phyloP scores from a whole-genome alignment of 2,329 filamentous ascomycete genomes.

The Claviceps quebecensis region DNA sequence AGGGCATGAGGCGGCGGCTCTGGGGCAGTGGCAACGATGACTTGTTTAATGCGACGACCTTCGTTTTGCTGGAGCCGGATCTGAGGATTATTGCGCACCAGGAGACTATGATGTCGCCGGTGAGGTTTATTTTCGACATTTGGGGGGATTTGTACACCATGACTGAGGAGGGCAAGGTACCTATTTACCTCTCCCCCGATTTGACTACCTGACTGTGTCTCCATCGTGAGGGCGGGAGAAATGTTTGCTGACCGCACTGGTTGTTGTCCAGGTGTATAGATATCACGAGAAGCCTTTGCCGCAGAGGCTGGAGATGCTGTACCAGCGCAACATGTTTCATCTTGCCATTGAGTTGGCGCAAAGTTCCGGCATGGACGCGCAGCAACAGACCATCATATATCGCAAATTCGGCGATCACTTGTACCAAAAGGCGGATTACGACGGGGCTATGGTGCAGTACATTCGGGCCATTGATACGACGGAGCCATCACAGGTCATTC shows the following conservation, averaged over 20 bases:
- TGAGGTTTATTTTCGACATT: constrained; percentile 67
- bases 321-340: constrained; percentile 84
- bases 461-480: constrained; percentile 91
- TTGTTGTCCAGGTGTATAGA: constrained; percentile 50
- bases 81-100: constrained; percentile 81
- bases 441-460: constrained; percentile 98
- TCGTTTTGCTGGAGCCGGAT: constrained; percentile 84
- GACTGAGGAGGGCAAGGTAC: constrained; percentile 79
- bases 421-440: constrained; percentile 90
- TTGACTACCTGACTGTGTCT: not conserved
- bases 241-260: not conserved
- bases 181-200: not conserved
- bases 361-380: constrained; percentile 64
- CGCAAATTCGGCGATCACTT: constrained; percentile 87
- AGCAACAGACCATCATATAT: constrained; percentile 84
- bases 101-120: constrained; percentile 67
- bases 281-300: constrained; percentile 86
- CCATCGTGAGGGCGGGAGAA: not conserved
- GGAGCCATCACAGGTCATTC: constrained; percentile 88
- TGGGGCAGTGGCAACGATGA: constrained; percentile 57
- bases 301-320: constrained; percentile 84
- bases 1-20: constrained; percentile 55
- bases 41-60: constrained; percentile 73
- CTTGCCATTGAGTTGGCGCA: constrained; percentile 86
- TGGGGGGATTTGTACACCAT: constrained; percentile 92